Evolutionary conservation across 441 rosid species (phyloP), one percentile per base, ranked within the genome.

Genomic region (Oxalis stricta): DNA sequence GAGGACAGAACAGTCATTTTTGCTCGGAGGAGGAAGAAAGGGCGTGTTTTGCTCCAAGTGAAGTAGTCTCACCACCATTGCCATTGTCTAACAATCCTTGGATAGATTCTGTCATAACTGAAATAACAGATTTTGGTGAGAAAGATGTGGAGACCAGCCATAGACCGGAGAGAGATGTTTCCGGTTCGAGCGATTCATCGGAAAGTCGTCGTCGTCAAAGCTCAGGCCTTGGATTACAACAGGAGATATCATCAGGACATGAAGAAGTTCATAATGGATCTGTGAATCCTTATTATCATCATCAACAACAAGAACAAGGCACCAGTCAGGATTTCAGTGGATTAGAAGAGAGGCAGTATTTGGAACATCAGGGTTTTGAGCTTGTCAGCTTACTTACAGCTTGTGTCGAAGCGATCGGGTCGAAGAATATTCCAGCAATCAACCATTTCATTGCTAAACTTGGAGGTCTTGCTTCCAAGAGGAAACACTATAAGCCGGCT

Each of bases 341-440:
- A n/a, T n/a, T n/a, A n/a, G n/a, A 58, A 32, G 70, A 61, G 56
- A 64, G 59, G 56, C 70, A 69, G 30, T 61, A 50, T n/a, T 70
- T 59, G 43, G 77, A 71, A 44, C 68, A 61, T 58, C 61, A 64
- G 22, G 95, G 71, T 20, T 67, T 82, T 22, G 96, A 89, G 80
- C 79, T 89, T 22, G 70, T 89, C 10, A 65, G 73, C 59, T 55
- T 85, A 34, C 74, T 89, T 10, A 68, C 73, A 0, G 78, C 78
- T 21, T 78, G 89, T 33, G 82, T 85, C 32, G 98, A 89, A 50
- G 94, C 98, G 4, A 81, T 89, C 59, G 73, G 77, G 28, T 49
- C 83, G 14, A 76, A 68, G 61, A 78, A 82, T 58, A 65, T 89
- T 45, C 60, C 77, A 0, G 75, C 64, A n/a, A 69, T 77, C 47